These are phyloP conservation scores for Suhomyces panamericanus DNA, from an alignment of 1,139 yeast genomes.

Conservation along the genomic window DNA sequence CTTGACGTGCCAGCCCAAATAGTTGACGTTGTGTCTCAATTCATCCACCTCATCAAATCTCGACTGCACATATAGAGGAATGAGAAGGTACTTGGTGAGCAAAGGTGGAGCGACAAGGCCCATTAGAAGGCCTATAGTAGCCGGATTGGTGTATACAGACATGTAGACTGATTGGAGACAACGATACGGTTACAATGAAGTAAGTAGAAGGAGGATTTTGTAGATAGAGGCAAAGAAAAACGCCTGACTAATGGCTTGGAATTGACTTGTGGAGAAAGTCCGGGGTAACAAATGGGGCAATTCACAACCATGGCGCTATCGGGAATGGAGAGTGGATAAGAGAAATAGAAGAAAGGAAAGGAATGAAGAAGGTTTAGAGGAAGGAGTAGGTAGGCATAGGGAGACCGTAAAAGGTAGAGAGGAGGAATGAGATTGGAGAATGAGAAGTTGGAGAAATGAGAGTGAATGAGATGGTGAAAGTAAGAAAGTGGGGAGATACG, in stretches of 20 bases:
- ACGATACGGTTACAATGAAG: background rate
- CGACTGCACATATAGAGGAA: slow-evolving; percentile 23
- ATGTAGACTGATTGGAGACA: background rate
- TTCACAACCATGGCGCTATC: background rate
- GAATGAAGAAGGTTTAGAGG: too few species aligned
- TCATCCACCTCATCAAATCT: slow-evolving; percentile 32
- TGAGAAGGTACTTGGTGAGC: slow-evolving; percentile 27
- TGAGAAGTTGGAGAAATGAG: too few species aligned
- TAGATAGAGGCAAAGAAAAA: too few species aligned
- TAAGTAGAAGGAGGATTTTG: too few species aligned
- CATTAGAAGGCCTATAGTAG: slow-evolving; percentile 25
- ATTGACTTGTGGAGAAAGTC: slow-evolving; percentile 3
- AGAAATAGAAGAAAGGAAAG: too few species aligned
- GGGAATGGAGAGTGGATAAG: background rate
- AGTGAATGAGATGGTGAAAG: too few species aligned
- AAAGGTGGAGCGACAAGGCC: slow-evolving; percentile 36
- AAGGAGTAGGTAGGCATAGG: too few species aligned
- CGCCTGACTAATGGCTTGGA: too few species aligned
- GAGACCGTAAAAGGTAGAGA: too few species aligned
- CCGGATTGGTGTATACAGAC: background rate
- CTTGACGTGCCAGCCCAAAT: slow-evolving; percentile 43
- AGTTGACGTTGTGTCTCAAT: slow-evolving; percentile 36
- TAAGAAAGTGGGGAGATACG: too few species aligned
- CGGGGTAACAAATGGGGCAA: slow-evolving; percentile 6
- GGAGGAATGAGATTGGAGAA: too few species aligned